Evolutionary conservation across 441 rosid species (phyloP).

Genomic region (Flueggea neowawraea): DNA sequence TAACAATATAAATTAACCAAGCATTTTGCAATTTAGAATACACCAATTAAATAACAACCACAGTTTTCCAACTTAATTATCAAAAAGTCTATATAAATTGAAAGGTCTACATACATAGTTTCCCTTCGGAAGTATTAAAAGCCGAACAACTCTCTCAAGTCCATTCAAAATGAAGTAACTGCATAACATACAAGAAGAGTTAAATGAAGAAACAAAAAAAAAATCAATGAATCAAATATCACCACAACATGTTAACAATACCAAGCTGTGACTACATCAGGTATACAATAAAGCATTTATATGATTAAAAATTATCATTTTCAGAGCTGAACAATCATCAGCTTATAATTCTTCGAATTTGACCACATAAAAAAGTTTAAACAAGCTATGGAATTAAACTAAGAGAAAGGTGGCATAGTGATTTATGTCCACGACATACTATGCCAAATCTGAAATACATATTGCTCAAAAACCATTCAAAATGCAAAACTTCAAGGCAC

Average conservation of each 20-base stretch:
- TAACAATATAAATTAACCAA: neutral
- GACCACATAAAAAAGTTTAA: too few species aligned
- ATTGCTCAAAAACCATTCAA: neutral
- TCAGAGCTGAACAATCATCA: too few species aligned
- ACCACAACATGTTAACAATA: neutral
- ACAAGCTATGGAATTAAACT: too few species aligned
- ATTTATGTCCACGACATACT: too few species aligned
- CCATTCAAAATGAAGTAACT: conserved; percentile 94
- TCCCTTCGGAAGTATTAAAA: conserved; percentile 78
- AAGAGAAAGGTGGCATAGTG: too few species aligned
- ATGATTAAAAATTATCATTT: too few species aligned
- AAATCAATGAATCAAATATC: neutral
- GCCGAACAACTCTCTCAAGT: conserved; percentile 90
- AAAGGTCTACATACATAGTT: conserved; percentile 72
- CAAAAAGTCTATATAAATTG: neutral
- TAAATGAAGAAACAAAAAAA: conserved; percentile 11
- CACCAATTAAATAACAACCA: neutral
- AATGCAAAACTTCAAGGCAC: too few species aligned
- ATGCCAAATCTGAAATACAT: neutral
- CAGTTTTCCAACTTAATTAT: neutral
- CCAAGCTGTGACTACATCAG: neutral
- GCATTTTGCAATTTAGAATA: neutral
- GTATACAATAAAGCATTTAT: too few species aligned
- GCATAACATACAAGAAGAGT: conserved; percentile 17
- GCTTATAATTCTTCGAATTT: too few species aligned